phyloP scores from a whole-genome alignment of 169 alveolate genomes.

The Eimeria sp. region DNA sequence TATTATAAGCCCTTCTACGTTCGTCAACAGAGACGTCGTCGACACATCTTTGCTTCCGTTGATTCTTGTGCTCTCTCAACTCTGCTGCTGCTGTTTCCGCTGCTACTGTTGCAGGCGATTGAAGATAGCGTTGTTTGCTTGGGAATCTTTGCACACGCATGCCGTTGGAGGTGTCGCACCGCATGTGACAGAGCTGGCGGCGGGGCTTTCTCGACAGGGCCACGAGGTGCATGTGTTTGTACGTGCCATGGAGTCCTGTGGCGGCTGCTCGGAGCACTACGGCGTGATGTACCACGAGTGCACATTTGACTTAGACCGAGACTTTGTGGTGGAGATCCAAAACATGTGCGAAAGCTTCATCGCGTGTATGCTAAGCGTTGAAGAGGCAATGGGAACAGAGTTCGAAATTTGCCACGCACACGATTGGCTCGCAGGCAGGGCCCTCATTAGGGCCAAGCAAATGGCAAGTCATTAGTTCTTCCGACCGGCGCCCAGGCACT shows the following conservation, averaged over 20 bases:
- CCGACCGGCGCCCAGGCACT: background rate
- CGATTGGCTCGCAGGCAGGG: conserved; percentile 91
- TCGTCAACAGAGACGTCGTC: background rate
- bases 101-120: conserved; percentile 82
- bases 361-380: conserved; percentile 84
- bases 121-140: conserved; percentile 87
- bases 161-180: conserved; percentile 90
- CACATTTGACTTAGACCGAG: conserved; percentile 86
- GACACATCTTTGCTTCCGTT: background rate
- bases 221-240: conserved; percentile 90
- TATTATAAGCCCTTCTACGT: background rate
- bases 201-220: conserved; percentile 88
- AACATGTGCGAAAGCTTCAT: conserved; percentile 90
- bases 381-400: conserved; percentile 71
- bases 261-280: conserved; percentile 82
- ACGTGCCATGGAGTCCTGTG: conserved; percentile 85
- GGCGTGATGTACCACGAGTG: conserved; percentile 88
- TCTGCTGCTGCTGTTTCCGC: background rate
- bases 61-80: background rate
- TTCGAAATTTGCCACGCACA: conserved; percentile 90
- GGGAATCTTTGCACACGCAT: conserved; percentile 90
- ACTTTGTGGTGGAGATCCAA: conserved; percentile 89
- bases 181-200: conserved; percentile 90
- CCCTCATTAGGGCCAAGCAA: conserved; percentile 83
- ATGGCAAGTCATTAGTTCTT: conserved; percentile 54